Evolutionary conservation across 2,329 filamentous ascomycete species (phyloP).

Genomic region (Capronia coronata): DNA sequence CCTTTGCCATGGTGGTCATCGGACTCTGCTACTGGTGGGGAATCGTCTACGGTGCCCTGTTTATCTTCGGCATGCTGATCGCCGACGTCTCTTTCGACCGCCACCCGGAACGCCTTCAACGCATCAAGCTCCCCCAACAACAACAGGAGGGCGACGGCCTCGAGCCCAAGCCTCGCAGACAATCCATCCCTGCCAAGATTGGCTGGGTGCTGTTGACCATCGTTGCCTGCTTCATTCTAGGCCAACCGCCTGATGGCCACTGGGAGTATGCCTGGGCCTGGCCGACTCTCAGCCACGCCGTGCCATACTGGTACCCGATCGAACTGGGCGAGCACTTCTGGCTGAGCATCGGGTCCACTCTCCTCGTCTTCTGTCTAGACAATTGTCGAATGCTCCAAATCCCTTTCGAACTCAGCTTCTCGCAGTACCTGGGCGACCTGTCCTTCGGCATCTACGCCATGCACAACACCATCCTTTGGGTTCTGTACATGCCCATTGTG

Average conservation of each 20-base stretch:
- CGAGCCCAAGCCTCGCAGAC: neutral
- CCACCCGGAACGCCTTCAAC: slow-evolving; percentile 12
- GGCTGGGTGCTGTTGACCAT: slow-evolving; percentile 4
- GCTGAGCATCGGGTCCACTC: slow-evolving; percentile 38
- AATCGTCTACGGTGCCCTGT: slow-evolving; percentile 13
- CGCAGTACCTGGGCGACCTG: slow-evolving; percentile 43
- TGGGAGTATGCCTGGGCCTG: slow-evolving; percentile 4
- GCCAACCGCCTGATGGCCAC: slow-evolving; percentile 7
- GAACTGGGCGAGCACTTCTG: slow-evolving; percentile 31
- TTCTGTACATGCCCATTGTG: slow-evolving; percentile 8
- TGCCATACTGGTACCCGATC: slow-evolving; percentile 12
- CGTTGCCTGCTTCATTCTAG: slow-evolving; percentile 9
- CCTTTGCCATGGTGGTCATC: slow-evolving; percentile 8
- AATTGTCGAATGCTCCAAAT: slow-evolving; percentile 38
- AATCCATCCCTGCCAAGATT: slow-evolving; percentile 3
- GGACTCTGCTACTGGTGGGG: slow-evolving; percentile 16
- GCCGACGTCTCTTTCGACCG: slow-evolving; percentile 16
- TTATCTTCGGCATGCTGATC: slow-evolving; percentile 17
- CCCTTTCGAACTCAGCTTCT: slow-evolving; percentile 39
- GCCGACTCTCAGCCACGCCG: slow-evolving; percentile 3
- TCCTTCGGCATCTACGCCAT: slow-evolving; percentile 45
- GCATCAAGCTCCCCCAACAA: slow-evolving; percentile 10
- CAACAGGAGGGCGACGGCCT: neutral
- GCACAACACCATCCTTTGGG: slow-evolving; percentile 29
- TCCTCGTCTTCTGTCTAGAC: slow-evolving; percentile 40